phyloP scores from a whole-genome alignment of 1,284 basidiomycete species.

The Ceraceosorus guamensis region DNA sequence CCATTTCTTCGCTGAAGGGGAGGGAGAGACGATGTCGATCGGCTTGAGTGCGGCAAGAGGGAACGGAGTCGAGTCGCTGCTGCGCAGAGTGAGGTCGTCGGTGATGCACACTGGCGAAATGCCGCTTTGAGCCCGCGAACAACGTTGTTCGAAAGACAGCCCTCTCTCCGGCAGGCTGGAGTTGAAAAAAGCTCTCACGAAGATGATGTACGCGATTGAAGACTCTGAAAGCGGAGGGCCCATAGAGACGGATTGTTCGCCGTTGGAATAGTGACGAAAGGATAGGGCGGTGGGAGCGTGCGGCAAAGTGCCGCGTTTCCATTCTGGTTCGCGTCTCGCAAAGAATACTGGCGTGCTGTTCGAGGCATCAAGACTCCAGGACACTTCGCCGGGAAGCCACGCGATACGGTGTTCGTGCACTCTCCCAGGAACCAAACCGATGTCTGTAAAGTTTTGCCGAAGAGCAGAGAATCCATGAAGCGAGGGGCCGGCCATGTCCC shows the following conservation, averaged over 20 bases:
- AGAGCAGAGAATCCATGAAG: no score
- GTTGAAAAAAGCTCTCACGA: slow-evolving; percentile 42
- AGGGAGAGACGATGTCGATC: slow-evolving; percentile 5
- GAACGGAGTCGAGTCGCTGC: slow-evolving; percentile 22
- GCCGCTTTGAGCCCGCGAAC: slow-evolving; percentile 11
- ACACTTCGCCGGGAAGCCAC: slow-evolving; percentile 24
- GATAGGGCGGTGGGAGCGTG: slow-evolving; percentile 22
- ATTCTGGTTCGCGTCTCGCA: slow-evolving; percentile 15
- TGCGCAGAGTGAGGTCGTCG: slow-evolving; percentile 29
- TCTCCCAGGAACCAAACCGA: background rate
- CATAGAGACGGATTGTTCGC: slow-evolving; percentile 23
- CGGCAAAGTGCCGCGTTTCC: slow-evolving; percentile 25
- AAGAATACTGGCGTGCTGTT: slow-evolving; percentile 21
- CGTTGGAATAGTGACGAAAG: slow-evolving; percentile 33
- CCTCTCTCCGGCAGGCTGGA: slow-evolving; percentile 28
- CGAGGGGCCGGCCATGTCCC: no score
- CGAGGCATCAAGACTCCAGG: slow-evolving; percentile 28
- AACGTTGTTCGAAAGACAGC: slow-evolving; percentile 23
- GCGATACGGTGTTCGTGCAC: slow-evolving; percentile 36
- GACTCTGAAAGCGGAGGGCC: slow-evolving; percentile 24
- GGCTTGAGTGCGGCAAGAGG: slow-evolving; percentile 13
- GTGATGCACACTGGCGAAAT: slow-evolving; percentile 23
- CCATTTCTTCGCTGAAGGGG: slow-evolving; percentile 9
- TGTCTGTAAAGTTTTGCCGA: no score
- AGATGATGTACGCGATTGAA: slow-evolving; percentile 25